A percentile compares a stretch with the other conserved stretches of the same genome.
Evolutionary conservation across 2,329 filamentous ascomycete species (phyloP).

Genomic region (Apiospora kogelbergensis): DNA sequence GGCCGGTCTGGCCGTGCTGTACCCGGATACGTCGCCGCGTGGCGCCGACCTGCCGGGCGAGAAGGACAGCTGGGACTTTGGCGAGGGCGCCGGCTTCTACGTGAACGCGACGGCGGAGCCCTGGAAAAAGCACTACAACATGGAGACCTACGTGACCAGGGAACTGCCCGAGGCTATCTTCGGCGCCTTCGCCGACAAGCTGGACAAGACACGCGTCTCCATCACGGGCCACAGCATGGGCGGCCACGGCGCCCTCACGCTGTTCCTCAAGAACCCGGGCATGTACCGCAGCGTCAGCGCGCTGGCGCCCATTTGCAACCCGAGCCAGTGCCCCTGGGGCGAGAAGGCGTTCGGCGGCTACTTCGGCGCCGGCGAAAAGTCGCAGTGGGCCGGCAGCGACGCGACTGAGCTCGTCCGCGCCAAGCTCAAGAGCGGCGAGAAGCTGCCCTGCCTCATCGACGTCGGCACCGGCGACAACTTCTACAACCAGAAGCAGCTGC

Average conservation of each 20-base stretch:
- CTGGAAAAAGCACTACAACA: slow-evolving; percentile 79
- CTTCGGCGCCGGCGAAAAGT: slow-evolving; percentile 70
- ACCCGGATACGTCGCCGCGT: slow-evolving; percentile 91
- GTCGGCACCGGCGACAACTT: slow-evolving; percentile 95
- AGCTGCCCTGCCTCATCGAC: slow-evolving; percentile 80
- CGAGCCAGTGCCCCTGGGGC: slow-evolving; percentile 84
- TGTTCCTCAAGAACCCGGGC: slow-evolving; percentile 89
- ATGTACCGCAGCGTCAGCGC: slow-evolving; percentile 87
- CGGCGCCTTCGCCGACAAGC: slow-evolving; percentile 61
- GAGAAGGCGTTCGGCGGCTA: slow-evolving; percentile 94
- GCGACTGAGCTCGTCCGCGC: slow-evolving; percentile 87
- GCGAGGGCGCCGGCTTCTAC: slow-evolving; percentile 91
- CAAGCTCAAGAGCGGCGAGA: slow-evolving; percentile 43
- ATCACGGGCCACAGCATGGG: slow-evolving; percentile 98
- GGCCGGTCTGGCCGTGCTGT: slow-evolving; percentile 87
- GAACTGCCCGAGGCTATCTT: slow-evolving; percentile 85
- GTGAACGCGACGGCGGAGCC: slow-evolving; percentile 78
- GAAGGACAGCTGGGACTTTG: slow-evolving; percentile 89
- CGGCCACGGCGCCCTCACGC: slow-evolving; percentile 88
- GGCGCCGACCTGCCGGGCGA: slow-evolving; percentile 80
- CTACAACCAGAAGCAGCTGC: slow-evolving; percentile 88
- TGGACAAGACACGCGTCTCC: slow-evolving; percentile 71
- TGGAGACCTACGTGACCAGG: slow-evolving; percentile 89
- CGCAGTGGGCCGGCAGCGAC: slow-evolving; percentile 85
- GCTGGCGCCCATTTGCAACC: slow-evolving; percentile 89